These are phyloP conservation scores for Streptanthus diversifolius DNA, from an alignment of 345 rosid species.

Conservation along the genomic window DNA sequence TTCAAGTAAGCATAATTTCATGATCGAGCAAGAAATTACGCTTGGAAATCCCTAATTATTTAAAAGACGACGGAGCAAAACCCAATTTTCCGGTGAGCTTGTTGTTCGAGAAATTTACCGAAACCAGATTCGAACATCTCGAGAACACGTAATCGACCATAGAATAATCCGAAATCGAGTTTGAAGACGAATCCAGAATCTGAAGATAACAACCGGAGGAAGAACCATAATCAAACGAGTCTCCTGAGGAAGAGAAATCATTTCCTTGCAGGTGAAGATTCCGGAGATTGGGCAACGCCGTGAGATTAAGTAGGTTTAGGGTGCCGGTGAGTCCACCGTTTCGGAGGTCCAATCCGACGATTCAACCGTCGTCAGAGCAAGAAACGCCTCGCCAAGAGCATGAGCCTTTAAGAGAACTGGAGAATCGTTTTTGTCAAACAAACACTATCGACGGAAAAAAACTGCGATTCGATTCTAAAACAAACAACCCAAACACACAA, in stretches of 20 bases:
- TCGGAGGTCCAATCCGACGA: constrained; percentile 49
- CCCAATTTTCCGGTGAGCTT: constrained; percentile 51
- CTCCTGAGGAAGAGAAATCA: constrained; percentile 46
- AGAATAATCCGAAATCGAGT: constrained; percentile 51
- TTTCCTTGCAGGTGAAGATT: constrained; percentile 52
- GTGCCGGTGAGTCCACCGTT: constrained; percentile 50
- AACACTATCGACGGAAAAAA: too few relatives aligned
- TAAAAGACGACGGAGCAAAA: constrained; percentile 41
- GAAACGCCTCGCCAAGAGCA: constrained; percentile 75
- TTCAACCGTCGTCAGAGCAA: constrained; percentile 52
- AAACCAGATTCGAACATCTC: constrained; percentile 57
- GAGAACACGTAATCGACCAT: constrained; percentile 46
- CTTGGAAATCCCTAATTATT: too few relatives aligned
- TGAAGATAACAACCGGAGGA: constrained; percentile 45
- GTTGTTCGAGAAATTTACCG: constrained; percentile 62
- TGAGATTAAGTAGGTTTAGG: constrained; percentile 51
- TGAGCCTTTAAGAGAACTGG: too few relatives aligned
- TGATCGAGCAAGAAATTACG: too few relatives aligned
- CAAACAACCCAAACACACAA: too few relatives aligned
- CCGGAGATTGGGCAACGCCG: constrained; percentile 51
- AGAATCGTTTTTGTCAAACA: too few relatives aligned
- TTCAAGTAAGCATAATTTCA: too few relatives aligned
- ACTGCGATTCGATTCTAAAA: too few relatives aligned
- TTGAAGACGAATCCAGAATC: constrained; percentile 63
- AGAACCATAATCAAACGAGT: constrained; percentile 36